phyloP scores from a whole-genome alignment of 306 rosid species.

The cucumber (Cucumis sativus) region Cucumber_9930_V3 NC_026655.2:711501-712000 shows the following conservation, averaged over 20 bases:
- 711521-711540: conserved; percentile 13
- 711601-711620: not conserved
- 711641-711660: conserved; percentile 3
- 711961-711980: not conserved
- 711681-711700: conserved; percentile 3
- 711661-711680: not conserved
- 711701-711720: not conserved
- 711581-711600: not conserved
- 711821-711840: no score
- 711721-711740: not conserved
- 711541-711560: not conserved
- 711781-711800: not conserved
- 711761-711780: not conserved
- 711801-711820: not conserved
- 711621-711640: not conserved
- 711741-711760: not conserved
- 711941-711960: not conserved
- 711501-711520: conserved; percentile 29
- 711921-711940: not conserved
- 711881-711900: not conserved
- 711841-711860: no score
- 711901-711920: not conserved
- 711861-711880: not conserved
- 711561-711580: not conserved
- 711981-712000: not conserved